Conservation (phyloP, 441 rosid species). For the Raphanus hybrid region DNA sequence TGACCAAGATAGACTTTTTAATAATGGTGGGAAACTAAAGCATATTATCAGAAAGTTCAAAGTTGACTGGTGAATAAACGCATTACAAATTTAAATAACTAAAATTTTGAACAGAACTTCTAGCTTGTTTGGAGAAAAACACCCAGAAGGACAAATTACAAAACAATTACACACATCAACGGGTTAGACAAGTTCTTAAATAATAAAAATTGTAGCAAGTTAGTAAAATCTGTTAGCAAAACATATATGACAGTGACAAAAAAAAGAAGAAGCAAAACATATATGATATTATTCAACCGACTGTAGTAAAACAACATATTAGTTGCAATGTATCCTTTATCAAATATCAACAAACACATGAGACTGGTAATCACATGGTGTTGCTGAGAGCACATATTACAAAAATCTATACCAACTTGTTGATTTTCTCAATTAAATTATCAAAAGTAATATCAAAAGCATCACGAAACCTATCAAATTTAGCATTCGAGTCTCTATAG, state of each 20-base stretch:
- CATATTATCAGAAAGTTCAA: too few relatives aligned
- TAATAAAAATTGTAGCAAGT: too few relatives aligned
- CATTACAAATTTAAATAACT: too few relatives aligned
- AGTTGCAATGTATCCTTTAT: neutral
- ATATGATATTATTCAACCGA: neutral
- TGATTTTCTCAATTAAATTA: conserved; percentile 58
- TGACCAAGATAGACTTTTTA: too few relatives aligned
- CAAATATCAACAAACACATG: neutral
- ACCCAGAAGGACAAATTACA: too few relatives aligned
- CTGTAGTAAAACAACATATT: neutral
- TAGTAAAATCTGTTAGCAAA: too few relatives aligned
- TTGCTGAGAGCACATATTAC: neutral
- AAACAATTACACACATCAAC: too few relatives aligned
- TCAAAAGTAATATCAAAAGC: conserved; percentile 64
- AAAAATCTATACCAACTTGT: conserved; percentile 17
- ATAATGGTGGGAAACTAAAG: too few relatives aligned
- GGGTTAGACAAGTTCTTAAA: too few relatives aligned
- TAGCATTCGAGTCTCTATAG: conserved; percentile 55
- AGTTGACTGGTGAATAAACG: too few relatives aligned
- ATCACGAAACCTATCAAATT: conserved; percentile 67
- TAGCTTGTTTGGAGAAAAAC: too few relatives aligned
- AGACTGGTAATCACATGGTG: neutral
- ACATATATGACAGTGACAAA: neutral
- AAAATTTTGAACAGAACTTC: too few relatives aligned
- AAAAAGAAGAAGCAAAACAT: neutral